Base-by-base conservation (phyloP, 805 yeast species). In the Monosporozyma aquatica region DNA sequence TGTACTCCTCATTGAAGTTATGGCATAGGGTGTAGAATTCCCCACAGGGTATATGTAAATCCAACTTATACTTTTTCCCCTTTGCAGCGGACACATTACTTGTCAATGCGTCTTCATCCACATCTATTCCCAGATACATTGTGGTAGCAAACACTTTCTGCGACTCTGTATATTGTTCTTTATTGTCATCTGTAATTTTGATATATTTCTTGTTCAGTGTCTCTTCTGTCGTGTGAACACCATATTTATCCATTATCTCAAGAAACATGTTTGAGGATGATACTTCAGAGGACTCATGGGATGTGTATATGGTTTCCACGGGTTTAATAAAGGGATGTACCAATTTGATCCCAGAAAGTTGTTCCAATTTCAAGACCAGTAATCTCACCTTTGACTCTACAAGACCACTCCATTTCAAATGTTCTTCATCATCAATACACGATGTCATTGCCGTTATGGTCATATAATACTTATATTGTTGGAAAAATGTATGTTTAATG, bases 261-360 rank as follows among this genome's bases (percentile, higher is more conserved):
- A 32, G 23, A 32, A 32, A 32, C 35, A 32, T 32, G 13, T 32
- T 18, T 18, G 35, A 20, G 43, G 70, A 66, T 2, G 75, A 76
- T 48, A 76, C 77, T n/a, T 75, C 80, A 64, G n/a, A n/a, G n/a
- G n/a, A n/a, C n/a, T n/a, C n/a, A n/a, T n/a, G n/a, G n/a, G 67
- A 10, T 62, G 65, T 54, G 40, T 67, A 80, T 2, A 75, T 65
- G 37, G 73, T 69, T 38, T 75, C 80, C 57, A 85, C 82, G 11
- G 81, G 78, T 54, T 87, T 85, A 15, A 83, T 82, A 59, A 76
- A 92, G 1, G 98, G 97, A 62, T 89, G 97, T 0, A 96, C 97
- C 24, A 87, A 50, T 41, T 71, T 77, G 20, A 92, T 76, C 0
- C 94, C 92, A 4, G 76, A 79, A 17, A 80, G 65, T 5, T 76